Conservation (phyloP, 179 eudicot species). For the Sideroxylon spinosum region DNA sequence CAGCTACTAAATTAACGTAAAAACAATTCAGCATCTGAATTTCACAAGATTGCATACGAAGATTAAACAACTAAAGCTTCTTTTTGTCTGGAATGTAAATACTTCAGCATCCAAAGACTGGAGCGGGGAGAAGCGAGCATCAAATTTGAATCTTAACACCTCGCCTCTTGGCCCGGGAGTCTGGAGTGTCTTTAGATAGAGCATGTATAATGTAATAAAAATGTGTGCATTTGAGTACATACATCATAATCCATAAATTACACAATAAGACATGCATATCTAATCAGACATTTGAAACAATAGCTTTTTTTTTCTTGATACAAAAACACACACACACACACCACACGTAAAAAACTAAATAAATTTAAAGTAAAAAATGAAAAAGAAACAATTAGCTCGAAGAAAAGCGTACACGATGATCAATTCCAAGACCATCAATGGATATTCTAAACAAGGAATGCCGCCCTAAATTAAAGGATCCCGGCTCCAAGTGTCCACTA, state of each 20-base stretch:
- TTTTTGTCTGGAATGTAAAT: not conserved
- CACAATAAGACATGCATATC: no score
- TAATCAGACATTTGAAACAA: not conserved
- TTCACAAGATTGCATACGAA: not conserved
- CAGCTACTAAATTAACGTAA: not conserved
- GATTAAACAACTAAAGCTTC: not conserved
- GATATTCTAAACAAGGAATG: not conserved
- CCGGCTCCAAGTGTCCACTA: not conserved
- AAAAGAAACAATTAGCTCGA: not conserved
- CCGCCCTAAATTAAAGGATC: conserved; percentile 1
- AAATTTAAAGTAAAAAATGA: not conserved
- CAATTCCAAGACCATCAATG: no score
- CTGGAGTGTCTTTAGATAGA: no score
- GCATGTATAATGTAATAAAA: not conserved
- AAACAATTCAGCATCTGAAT: not conserved
- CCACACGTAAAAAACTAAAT: no score
- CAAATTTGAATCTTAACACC: no score
- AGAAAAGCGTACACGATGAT: not conserved
- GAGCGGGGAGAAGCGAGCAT: not conserved
- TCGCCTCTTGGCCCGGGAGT: no score
- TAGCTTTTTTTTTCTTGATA: not conserved
- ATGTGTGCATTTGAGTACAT: not conserved
- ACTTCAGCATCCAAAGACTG: not conserved
- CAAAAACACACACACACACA: no score
- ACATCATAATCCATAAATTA: not conserved